These are phyloP conservation scores for Tetragonia tetragonoides DNA, from an alignment of 148 eudicot genomes.

Conservation along the genomic window DNA sequence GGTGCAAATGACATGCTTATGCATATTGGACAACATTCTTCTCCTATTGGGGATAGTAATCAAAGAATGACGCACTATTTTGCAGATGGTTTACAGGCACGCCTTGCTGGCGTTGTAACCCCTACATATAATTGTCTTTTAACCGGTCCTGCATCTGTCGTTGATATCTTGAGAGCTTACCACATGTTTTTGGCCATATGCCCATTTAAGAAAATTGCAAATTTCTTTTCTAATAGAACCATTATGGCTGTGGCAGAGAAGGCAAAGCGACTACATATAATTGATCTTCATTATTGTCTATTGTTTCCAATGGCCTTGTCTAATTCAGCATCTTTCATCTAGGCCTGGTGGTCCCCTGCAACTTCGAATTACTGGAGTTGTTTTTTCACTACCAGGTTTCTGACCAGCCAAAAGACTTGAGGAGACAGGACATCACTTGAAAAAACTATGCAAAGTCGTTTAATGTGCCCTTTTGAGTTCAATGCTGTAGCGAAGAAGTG, in stretches of 20 bases:
- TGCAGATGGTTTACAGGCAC: slow-evolving; percentile 77
- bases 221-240: slow-evolving; percentile 58
- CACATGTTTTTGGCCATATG: slow-evolving; percentile 60
- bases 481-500: slow-evolving; percentile 73
- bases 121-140: slow-evolving; percentile 43
- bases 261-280: slow-evolving; percentile 56
- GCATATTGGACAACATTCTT: slow-evolving; percentile 61
- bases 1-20: slow-evolving; percentile 56
- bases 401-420: slow-evolving; percentile 70
- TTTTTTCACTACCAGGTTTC: slow-evolving; percentile 69
- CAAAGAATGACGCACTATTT: slow-evolving; percentile 83
- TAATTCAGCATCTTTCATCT: slow-evolving; percentile 58
- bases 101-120: slow-evolving; percentile 71
- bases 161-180: slow-evolving; percentile 66
- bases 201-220: slow-evolving; percentile 58
- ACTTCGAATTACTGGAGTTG: slow-evolving; percentile 75
- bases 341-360: slow-evolving; percentile 78
- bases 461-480: slow-evolving; percentile 65
- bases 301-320: slow-evolving; percentile 80
- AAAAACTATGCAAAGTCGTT: slow-evolving; percentile 63
- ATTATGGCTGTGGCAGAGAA: slow-evolving; percentile 50
- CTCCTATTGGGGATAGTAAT: slow-evolving; percentile 66
- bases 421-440: slow-evolving; percentile 62
- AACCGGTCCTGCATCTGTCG: slow-evolving; percentile 50
- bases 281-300: slow-evolving; percentile 68